Base-by-base conservation (phyloP, 2,329 filamentous ascomycete species). In the Talaromyces piceae region DNA sequence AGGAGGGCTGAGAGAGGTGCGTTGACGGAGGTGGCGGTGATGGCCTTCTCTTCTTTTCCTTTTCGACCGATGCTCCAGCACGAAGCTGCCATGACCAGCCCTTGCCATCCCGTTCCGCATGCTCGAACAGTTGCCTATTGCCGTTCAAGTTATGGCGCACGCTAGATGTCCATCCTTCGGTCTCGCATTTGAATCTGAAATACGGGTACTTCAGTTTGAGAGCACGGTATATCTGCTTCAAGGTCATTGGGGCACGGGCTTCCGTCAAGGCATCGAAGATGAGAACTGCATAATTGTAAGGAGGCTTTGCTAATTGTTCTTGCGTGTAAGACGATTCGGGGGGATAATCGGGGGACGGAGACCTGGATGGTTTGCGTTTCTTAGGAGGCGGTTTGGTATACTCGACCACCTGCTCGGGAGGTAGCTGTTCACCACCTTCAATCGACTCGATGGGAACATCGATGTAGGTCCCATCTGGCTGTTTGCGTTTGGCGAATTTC, bases 211-310 rank as follows among this genome's bases (percentile, higher is more conserved):
- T 80, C 58, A 79, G 71, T 62, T 82, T 80, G 51, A 85, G 76
- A 39, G 79, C 78, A 56, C 79, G 77, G 63, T 85, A 85, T 41
- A 85, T 84, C 59, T 83, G 80, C 60, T 83, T 82, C 26, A 85
- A 68, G 44, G 82, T 82, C 72, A 84, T 81, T 52, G 78, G 75
- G 18, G 70, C 77, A 25, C 71, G 70, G 31, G 79, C 76, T 31
- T 80, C 76, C 1, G 78, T 76, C 26, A 85, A 74, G 22, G 79
- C 79, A 61, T 84, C 81, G 58, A 83, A 81, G 49, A 84, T 81
- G 39, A 84, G 73, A 23, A 81, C 76, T 7, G 82, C 79, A 59
- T 84, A 85, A 28, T 82, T 83, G 54, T 78, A 76, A 3, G 74
- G 75, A 2, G 82, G 82, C 54, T 82, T 79, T 50, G 80, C 77